A percentile compares a stretch with the other conserved stretches of the same genome.
phyloP scores from a whole-genome alignment of 2,329 filamentous ascomycete genomes.

The Tricladium varicosporioides region DNA sequence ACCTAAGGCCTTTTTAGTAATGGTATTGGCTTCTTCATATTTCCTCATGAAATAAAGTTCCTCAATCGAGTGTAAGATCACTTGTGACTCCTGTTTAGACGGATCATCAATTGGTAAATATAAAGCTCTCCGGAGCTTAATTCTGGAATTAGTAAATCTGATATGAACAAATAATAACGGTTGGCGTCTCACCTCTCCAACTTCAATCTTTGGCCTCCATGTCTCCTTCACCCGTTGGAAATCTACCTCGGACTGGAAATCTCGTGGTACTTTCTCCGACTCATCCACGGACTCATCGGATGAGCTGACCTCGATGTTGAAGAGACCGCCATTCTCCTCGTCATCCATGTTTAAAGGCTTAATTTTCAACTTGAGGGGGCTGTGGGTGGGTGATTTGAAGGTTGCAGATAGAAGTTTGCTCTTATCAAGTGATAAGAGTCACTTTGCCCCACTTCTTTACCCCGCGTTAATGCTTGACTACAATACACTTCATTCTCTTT shows the following conservation, averaged over 20 bases:
- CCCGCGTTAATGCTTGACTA: too few species aligned
- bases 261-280: conserved; percentile 28
- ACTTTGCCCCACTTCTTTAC: too few species aligned
- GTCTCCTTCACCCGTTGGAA: conserved; percentile 25
- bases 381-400: too few species aligned
- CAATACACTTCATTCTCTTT: too few species aligned
- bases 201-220: conserved; percentile 31
- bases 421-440: too few species aligned
- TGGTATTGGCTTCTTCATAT: conserved; percentile 27
- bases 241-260: conserved; percentile 26
- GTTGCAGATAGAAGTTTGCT: too few species aligned
- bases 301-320: conserved; percentile 43
- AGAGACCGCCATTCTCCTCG: conserved; percentile 38
- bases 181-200: conserved; percentile 26
- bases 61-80: conserved; percentile 33
- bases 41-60: conserved; percentile 33
- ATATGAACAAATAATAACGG: too few species aligned
- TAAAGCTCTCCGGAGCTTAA: conserved; percentile 29
- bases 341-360: too few species aligned
- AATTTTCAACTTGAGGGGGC: too few species aligned
- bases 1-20: conserved; percentile 21
- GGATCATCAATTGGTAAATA: conserved; percentile 27
- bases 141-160: too few species aligned
- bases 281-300: conserved; percentile 31
- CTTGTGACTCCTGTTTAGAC: conserved; percentile 30